Percentiles rank a stretch among this genome's conserved stretches.
These are phyloP conservation scores for Monilinia vaccinii-corymbosi DNA, from an alignment of 2,329 filamentous ascomycete species.

Conservation along the genomic window DNA sequence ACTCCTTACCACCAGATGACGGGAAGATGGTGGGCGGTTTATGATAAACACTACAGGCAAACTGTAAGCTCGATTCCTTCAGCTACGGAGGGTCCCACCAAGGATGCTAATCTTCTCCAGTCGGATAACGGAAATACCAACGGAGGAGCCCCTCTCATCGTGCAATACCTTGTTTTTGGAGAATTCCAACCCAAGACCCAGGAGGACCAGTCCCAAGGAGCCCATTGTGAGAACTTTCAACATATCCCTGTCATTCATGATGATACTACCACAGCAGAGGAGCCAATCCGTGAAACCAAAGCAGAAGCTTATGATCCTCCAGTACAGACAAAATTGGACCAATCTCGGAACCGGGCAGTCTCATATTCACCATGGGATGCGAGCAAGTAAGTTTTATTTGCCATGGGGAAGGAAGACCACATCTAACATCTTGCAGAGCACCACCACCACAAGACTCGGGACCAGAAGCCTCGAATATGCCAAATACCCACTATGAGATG, in stretches of 20 bases:
- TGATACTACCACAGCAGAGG: conserved; percentile 11
- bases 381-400: conserved; percentile 39
- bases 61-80: conserved; percentile 32
- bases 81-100: background rate
- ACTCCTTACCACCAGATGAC: conserved; percentile 75
- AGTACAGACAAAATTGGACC: conserved; percentile 20
- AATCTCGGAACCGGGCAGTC: conserved; percentile 8
- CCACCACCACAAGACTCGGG: conserved; percentile 56
- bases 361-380: conserved; percentile 34
- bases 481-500: conserved; percentile 72
- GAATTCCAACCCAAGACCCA: conserved; percentile 24
- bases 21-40: conserved; percentile 87
- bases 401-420: conserved; percentile 15
- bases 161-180: conserved; percentile 29
- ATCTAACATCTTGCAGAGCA: conserved; percentile 27
- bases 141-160: conserved; percentile 19
- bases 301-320: conserved; percentile 27
- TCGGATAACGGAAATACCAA: conserved; percentile 17
- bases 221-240: conserved; percentile 22
- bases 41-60: conserved; percentile 71
- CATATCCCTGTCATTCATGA: conserved; percentile 9
- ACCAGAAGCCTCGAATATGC: conserved; percentile 81
- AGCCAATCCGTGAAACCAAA: conserved; percentile 19
- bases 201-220: conserved; percentile 16
- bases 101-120: conserved; percentile 15